phyloP scores from a whole-genome alignment of 345 rosid genomes.

The Ceriops zippeliana region DNA sequence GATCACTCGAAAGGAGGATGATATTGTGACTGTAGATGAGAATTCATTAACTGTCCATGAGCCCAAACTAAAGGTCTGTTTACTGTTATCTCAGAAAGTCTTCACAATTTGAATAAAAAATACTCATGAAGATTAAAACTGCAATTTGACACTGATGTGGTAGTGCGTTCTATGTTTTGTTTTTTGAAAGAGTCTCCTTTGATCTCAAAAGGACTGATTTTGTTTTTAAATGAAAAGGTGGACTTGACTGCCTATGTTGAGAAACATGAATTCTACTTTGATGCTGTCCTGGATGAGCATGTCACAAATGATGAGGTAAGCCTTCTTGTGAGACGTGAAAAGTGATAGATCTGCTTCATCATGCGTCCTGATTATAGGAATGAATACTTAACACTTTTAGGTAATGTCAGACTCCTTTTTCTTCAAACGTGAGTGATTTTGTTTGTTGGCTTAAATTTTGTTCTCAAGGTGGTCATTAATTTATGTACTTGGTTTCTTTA shows the following conservation, averaged over 20 bases:
- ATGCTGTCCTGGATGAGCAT: slow-evolving; percentile 86
- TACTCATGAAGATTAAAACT: slow-evolving; percentile 1
- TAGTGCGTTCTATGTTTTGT: not conserved
- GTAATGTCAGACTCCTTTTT: not conserved
- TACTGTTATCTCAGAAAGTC: slow-evolving; percentile 5
- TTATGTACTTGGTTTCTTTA: not conserved
- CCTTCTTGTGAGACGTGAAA: not conserved
- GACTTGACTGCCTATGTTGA: slow-evolving; percentile 98
- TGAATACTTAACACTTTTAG: not conserved
- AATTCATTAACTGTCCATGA: slow-evolving; percentile 82
- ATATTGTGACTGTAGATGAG: slow-evolving; percentile 68
- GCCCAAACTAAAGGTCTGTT: slow-evolving; percentile 88
- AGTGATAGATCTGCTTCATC: not conserved
- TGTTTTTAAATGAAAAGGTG: slow-evolving; percentile 60
- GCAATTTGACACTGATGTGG: slow-evolving; percentile 7
- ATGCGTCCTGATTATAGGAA: not conserved
- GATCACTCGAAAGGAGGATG: slow-evolving; percentile 83
- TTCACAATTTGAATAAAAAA: not conserved
- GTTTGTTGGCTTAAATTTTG: slow-evolving; percentile 7
- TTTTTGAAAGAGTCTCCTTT: slow-evolving; percentile 2
- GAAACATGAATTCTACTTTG: slow-evolving; percentile 97
- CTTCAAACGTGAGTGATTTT: not conserved
- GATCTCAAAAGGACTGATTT: slow-evolving; percentile 12
- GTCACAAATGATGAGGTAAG: slow-evolving; percentile 88
- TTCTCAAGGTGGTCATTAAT: not conserved